Evolutionary conservation across 169 alveolate genomes (phyloP), one percentile per base, ranked within the genome.

Genomic region (Eimeria necatrix): DNA sequence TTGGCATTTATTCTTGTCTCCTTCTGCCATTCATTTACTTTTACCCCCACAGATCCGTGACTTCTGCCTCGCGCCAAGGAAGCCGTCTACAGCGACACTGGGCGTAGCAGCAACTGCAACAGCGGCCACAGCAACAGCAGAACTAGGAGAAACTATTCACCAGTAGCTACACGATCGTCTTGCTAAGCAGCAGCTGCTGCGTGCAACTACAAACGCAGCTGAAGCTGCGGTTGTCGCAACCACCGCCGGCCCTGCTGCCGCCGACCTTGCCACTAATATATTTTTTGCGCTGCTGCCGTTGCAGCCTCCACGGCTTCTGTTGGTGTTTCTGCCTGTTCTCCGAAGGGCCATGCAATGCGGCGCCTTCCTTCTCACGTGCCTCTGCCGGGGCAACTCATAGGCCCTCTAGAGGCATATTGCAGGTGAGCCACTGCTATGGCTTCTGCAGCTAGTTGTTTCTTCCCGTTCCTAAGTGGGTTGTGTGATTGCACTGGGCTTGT

Each of bases 341-440:
- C 2, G 24, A 53, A 53, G 32, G 85, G 53, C 26, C 59, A 74
- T 48, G 59, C 85, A 51, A 74, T 74, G 85, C 20, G 85, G 85
- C 85, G 85, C 60, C 85, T 74, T 74, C 85, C 85, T 48, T 74
- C 85, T 4, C 41, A 53, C 60, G 59, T 74, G 53, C 85, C 85
- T 74, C 85, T 74, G 3, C 85, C 85, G 12, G 85, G 85, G 61
- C 85, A 74, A 53, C 59, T 74, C 85, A 74, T 74, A 3, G 85
- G 85, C 14, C 59, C 85, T 51, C 85, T 74, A 9, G 85, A 74
- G 85, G 59, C 85, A 32, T 74, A 74, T 53, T 74, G 85, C 60
- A 46, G 85, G 85, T 74, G 49, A 12, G 60, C 61, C 85, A 6
- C 59, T 41, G 61, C 46, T 16, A 3, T 51, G 32, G 59, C 85